Conservation (phyloP, 1,284 basidiomycete genomes). For the Pterula multifida region DNA sequence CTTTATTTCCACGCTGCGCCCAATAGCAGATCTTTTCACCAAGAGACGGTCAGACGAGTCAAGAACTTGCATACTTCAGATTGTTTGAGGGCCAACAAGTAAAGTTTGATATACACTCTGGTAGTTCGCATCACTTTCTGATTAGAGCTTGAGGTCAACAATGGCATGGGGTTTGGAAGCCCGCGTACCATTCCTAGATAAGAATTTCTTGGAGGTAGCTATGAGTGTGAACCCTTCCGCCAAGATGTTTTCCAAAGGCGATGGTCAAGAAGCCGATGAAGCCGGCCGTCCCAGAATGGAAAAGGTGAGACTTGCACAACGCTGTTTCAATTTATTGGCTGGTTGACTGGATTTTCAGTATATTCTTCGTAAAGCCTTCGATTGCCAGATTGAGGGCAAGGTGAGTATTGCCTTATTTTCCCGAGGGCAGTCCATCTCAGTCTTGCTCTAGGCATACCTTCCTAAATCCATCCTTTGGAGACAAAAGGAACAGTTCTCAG, state of each 20-base stretch:
- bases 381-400: conserved; percentile 77
- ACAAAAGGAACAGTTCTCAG: conserved; percentile 99
- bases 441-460: conserved; percentile 65
- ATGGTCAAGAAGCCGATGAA: conserved; percentile 62
- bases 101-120: conserved; percentile 3
- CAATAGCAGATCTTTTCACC: conserved; percentile 82
- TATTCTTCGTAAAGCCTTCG: conserved; percentile 95
- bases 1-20: conserved; percentile 99
- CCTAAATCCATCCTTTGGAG: conserved; percentile 95
- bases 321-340: conserved; percentile 6
- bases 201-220: conserved; percentile 86
- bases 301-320: conserved; percentile 42
- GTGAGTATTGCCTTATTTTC: conserved; percentile 25
- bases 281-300: conserved; percentile 90
- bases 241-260: conserved; percentile 88
- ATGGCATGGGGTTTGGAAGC: conserved; percentile 99
- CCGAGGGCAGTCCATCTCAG: background rate
- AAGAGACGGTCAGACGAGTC: conserved; percentile 90
- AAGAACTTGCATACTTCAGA: conserved; percentile 98
- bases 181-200: conserved; percentile 98
- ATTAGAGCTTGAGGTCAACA: conserved; percentile 54
- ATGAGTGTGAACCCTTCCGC: conserved; percentile 86
- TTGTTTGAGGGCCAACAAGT: conserved; percentile 98
- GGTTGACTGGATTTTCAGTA: conserved; percentile 41
- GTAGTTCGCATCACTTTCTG: conserved; percentile 5